These are phyloP conservation scores for Apiotrichum veenhuisii DNA, from an alignment of 1,284 basidiomycete genomes.

Conservation along the genomic window DNA sequence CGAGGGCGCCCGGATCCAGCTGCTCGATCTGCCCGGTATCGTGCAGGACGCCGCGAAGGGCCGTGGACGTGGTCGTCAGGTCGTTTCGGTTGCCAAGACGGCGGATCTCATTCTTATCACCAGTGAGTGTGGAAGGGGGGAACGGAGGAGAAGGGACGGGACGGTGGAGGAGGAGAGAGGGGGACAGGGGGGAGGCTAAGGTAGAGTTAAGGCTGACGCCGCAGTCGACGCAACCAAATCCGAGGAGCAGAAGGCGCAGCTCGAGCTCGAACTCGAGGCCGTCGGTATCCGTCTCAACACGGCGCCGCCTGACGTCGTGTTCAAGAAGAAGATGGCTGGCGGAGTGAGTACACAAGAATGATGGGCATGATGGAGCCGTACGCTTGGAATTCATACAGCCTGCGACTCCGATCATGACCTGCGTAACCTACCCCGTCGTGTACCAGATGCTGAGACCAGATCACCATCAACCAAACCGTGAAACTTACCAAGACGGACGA, in stretches of 20 bases:
- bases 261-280: conserved; percentile 91
- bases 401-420: no score
- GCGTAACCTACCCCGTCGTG: no score
- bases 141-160: neutral
- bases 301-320: conserved; percentile 70
- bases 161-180: conserved; percentile 25
- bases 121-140: conserved; percentile 60
- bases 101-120: conserved; percentile 93
- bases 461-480: conserved; percentile 71
- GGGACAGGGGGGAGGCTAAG: no score
- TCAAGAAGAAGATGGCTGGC: conserved; percentile 76
- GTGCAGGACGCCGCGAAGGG: conserved; percentile 93
- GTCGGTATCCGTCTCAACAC: conserved; percentile 95
- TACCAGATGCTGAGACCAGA: no score
- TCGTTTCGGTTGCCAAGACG: conserved; percentile 89
- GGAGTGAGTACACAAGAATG: no score
- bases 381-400: no score
- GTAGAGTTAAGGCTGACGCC: neutral
- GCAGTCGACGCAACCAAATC: conserved; percentile 92
- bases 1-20: conserved; percentile 85
- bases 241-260: conserved; percentile 78
- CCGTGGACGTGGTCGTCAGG: conserved; percentile 89
- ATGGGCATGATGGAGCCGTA: no score
- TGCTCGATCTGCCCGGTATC: conserved; percentile 95
- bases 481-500: conserved; percentile 94